Base-by-base conservation (phyloP, 768 basidiomycete genomes). In the Amanita exitialis region DNA sequence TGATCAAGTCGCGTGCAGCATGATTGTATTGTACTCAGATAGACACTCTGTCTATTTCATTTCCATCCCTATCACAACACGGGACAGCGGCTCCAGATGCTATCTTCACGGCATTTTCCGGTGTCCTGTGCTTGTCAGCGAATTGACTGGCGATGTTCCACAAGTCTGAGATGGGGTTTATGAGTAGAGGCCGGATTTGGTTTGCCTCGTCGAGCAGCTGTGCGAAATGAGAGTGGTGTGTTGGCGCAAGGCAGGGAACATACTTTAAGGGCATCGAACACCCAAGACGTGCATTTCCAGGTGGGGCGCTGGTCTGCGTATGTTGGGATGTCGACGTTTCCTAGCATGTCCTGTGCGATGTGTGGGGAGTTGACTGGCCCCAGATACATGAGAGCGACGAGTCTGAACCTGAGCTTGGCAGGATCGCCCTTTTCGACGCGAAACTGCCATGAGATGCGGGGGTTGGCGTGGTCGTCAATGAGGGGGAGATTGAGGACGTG, bases 11-110 rank as follows among this genome's bases (percentile, higher is more conserved):
- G 45, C 34, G 44, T 25, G 12, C 27, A 13, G 23, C 23, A 23
- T 23, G n/a, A n/a, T n/a, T n/a, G n/a, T n/a, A n/a, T n/a, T n/a
- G n/a, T n/a, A n/a, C n/a, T n/a, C 28, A 30, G 30, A 30, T 30
- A 30, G 30, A 10, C 30, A 30, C 30, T 10, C 30, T 36, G n/a
- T 18, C 3, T 47, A 36, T 45, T 15, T 45, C 44, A 10, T 47
- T 47, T 34, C 46, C 34, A 23, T 47, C 46, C 15, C 46, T 47
- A 36, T 47, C 46, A 21, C 46, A 47, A 36, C 46, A 47, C 7
- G 32, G 46, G 6, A 47, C 21, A 20, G 30, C 15, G 16, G 0
- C 20, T 16, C 32, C 30, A 13, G 32, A 36, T 2, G 16, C 30
- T 12, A 25, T 10, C 20, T 20, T 47, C 16, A 20, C 13, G 7